phyloP scores from a whole-genome alignment of 2,329 filamentous ascomycete species.

The Davidsoniella eucalypti region DNA sequence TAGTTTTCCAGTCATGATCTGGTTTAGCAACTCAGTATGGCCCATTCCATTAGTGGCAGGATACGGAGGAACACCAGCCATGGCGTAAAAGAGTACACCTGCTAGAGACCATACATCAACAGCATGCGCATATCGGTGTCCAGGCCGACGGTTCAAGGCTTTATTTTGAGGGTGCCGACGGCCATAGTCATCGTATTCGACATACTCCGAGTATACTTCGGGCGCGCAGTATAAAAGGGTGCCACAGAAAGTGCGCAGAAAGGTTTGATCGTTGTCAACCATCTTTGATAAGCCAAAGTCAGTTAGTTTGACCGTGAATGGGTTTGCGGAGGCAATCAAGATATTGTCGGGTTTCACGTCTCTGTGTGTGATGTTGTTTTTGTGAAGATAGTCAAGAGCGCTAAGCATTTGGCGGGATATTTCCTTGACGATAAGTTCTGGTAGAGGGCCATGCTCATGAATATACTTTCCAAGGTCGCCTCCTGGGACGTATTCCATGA shows the following conservation, averaged over 20 bases:
- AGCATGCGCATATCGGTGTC: constrained; percentile 68
- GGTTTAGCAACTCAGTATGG: constrained; percentile 64
- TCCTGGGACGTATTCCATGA: constrained; percentile 80
- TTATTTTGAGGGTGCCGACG: constrained; percentile 41
- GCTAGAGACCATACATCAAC: constrained; percentile 95
- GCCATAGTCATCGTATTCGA: constrained; percentile 53
- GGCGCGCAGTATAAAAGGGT: constrained; percentile 92
- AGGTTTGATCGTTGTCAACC: constrained; percentile 76
- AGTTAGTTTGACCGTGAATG: constrained; percentile 75
- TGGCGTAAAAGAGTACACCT: constrained; percentile 73
- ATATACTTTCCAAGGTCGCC: constrained; percentile 73
- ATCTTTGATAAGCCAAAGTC: constrained; percentile 96
- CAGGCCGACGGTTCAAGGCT: constrained; percentile 18
- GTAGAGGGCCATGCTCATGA: constrained; percentile 40
- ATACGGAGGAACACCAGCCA: constrained; percentile 70
- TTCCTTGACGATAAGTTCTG: constrained; percentile 50
- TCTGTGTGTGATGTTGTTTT: constrained; percentile 83
- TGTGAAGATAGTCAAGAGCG: constrained; percentile 74
- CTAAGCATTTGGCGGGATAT: constrained; percentile 65
- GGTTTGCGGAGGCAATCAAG: constrained; percentile 55
- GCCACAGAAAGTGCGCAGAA: constrained; percentile 90
- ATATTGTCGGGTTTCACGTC: constrained; percentile 99
- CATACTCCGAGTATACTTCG: constrained; percentile 72
- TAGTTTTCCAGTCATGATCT: constrained; percentile 66
- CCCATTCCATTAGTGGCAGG: constrained; percentile 59